These are phyloP conservation scores for Saposhnikovia divaricata DNA, from an alignment of 129 eudicot species.

Conservation along the genomic window DNA sequence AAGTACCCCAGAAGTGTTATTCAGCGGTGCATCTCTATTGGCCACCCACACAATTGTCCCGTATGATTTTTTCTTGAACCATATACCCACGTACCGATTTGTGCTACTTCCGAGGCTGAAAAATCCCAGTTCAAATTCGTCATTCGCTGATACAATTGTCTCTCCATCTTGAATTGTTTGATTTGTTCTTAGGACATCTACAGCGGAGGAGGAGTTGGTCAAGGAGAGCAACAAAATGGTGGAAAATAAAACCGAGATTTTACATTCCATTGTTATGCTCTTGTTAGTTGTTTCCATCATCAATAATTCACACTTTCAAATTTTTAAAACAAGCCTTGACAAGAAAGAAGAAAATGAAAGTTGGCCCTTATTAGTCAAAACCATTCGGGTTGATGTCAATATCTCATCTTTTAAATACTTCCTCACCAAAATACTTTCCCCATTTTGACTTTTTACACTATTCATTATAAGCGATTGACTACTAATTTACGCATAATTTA, in stretches of 20 bases:
- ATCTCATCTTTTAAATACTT: too few relatives aligned
- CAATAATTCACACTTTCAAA: background rate
- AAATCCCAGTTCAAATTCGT: constrained; percentile 34
- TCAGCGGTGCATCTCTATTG: constrained; percentile 19
- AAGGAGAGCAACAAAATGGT: background rate
- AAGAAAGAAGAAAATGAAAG: background rate
- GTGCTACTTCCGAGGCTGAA: constrained; percentile 17
- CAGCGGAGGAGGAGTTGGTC: background rate
- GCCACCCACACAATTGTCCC: constrained; percentile 21
- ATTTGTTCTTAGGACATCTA: background rate
- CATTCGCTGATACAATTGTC: constrained; percentile 22
- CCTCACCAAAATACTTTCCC: too few relatives aligned
- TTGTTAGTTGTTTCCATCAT: too few relatives aligned
- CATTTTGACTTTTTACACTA: too few relatives aligned
- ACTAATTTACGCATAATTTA: too few relatives aligned
- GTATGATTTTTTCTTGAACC: constrained; percentile 13
- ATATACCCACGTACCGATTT: constrained; percentile 12
- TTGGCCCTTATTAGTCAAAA: too few relatives aligned
- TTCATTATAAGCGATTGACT: too few relatives aligned
- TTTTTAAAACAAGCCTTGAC: background rate
- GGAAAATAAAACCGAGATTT: background rate
- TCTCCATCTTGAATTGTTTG: constrained; percentile 18
- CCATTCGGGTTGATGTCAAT: too few relatives aligned
- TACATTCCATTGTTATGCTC: background rate
- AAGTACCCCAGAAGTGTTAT: background rate